A percentile compares a stretch with the other conserved stretches of the same genome.
Conservation (phyloP, 306 rosid species). For the Vigna radiata region DNA sequence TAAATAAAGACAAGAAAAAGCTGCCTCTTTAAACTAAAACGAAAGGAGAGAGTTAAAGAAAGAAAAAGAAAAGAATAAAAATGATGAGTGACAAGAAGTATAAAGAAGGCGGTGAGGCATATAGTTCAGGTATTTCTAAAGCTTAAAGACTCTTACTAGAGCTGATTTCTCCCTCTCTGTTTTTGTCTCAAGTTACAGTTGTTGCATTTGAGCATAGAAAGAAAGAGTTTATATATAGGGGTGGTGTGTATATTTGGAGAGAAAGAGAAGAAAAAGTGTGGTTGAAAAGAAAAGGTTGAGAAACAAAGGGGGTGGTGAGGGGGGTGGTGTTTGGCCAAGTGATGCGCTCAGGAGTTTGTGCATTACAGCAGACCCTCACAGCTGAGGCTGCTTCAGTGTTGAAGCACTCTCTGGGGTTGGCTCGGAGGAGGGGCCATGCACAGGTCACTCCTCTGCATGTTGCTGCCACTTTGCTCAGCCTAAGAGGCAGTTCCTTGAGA, state of each 20-base stretch:
- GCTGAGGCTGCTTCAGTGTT: conserved; percentile 93
- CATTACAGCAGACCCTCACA: conserved; percentile 94
- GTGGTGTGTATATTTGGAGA: conserved; percentile 43
- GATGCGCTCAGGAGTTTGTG: conserved; percentile 93
- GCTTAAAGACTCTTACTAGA: conserved; percentile 46
- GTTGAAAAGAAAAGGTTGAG: conserved; percentile 34
- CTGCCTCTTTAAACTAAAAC: conserved; percentile 44
- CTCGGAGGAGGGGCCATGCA: conserved; percentile 92
- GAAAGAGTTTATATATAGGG: conserved; percentile 43
- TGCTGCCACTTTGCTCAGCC: conserved; percentile 76
- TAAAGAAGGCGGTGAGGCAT: conserved; percentile 57
- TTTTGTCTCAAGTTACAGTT: conserved; percentile 2
- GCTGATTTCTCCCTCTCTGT: conserved; percentile 21
- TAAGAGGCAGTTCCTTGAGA: conserved; percentile 66
- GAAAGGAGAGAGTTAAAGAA: conserved; percentile 35
- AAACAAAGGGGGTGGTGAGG: conserved; percentile 52
- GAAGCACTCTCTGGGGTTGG: conserved; percentile 86
- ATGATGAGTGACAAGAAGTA: conserved; percentile 50
- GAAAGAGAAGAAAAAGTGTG: conserved; percentile 12
- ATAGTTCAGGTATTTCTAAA: conserved; percentile 50
- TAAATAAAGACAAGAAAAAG: conserved; percentile 42
- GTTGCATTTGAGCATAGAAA: conserved; percentile 27
- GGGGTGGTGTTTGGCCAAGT: conserved; percentile 71
- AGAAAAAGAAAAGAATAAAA: conserved; percentile 12
- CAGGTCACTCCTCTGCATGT: conserved; percentile 95